These are phyloP conservation scores for Linnemannia zychae DNA, from an alignment of 192 early-diverging fungal genomes.

Conservation along the genomic window DNA sequence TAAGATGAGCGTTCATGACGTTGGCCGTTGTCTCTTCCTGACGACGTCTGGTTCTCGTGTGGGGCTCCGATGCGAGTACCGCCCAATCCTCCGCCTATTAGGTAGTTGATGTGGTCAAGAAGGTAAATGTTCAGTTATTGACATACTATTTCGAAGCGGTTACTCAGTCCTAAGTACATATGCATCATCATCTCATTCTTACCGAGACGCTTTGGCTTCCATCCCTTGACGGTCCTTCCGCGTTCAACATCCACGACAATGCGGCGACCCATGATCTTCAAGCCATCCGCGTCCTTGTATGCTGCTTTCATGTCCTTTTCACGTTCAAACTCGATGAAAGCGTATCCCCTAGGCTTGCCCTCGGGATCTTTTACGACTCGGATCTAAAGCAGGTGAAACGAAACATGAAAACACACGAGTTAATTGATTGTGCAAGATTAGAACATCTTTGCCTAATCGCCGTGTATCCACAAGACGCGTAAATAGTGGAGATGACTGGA, in stretches of 20 bases:
- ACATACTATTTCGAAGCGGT: not conserved
- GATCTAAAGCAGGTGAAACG: conserved; percentile 58
- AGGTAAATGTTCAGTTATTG: no score
- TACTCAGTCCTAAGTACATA: not conserved
- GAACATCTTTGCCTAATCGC: not conserved
- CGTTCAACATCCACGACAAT: conserved; percentile 96
- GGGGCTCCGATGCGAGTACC: conserved; percentile 74
- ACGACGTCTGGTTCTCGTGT: conserved; percentile 64
- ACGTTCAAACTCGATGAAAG: conserved; percentile 94
- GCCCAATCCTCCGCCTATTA: conserved; percentile 81
- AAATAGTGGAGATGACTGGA: not conserved
- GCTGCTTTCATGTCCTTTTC: conserved; percentile 77
- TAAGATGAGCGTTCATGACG: conserved; percentile 38
- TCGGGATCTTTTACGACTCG: conserved; percentile 77
- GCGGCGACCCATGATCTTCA: conserved; percentile 86
- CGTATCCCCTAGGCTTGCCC: conserved; percentile 91
- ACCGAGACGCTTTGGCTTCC: conserved; percentile 89
- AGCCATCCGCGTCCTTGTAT: conserved; percentile 90
- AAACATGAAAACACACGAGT: not conserved
- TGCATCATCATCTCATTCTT: conserved; percentile 8
- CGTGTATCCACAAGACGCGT: not conserved
- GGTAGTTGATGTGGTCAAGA: not conserved
- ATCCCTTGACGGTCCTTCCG: conserved; percentile 96
- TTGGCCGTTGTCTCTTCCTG: conserved; percentile 61
- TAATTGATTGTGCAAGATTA: not conserved